Conservation (phyloP, 306 rosid species). For the Lathyrus sativus region DNA sequence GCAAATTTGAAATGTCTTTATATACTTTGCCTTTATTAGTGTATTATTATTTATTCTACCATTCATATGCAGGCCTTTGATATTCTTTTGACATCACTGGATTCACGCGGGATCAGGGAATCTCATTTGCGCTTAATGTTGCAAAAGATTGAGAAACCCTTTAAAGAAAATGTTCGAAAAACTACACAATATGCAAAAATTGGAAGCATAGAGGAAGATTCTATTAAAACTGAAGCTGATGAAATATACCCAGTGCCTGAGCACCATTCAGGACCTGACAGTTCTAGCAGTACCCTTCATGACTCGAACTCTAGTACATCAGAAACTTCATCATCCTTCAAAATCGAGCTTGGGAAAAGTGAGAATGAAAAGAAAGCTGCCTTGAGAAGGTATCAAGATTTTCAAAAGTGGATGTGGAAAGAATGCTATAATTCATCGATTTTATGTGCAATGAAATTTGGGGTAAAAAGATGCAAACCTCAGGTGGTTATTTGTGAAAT, state of each 20-base stretch:
- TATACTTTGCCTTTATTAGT: conserved; percentile 14
- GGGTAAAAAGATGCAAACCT: conserved; percentile 69
- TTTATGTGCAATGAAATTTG: conserved; percentile 69
- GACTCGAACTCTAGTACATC: conserved; percentile 58
- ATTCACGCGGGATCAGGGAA: conserved; percentile 89
- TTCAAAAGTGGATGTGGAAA: conserved; percentile 90
- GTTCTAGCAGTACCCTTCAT: conserved; percentile 71
- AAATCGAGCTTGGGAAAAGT: conserved; percentile 75
- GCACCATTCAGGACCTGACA: conserved; percentile 52
- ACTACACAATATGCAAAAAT: conserved; percentile 40
- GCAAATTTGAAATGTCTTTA: neutral
- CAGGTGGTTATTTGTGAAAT: conserved; percentile 68
- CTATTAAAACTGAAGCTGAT: conserved; percentile 58
- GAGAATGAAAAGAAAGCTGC: conserved; percentile 79
- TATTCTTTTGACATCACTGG: conserved; percentile 71
- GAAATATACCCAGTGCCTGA: conserved; percentile 53
- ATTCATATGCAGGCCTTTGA: conserved; percentile 76
- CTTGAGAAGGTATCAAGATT: conserved; percentile 77
- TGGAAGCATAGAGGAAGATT: conserved; percentile 39
- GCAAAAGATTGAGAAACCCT: conserved; percentile 80
- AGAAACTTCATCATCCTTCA: conserved; percentile 74
- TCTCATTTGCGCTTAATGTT: conserved; percentile 91
- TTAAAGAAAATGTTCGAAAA: conserved; percentile 72
- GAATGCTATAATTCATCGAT: conserved; percentile 70
- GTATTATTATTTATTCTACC: conserved; percentile 27